Evolutionary conservation across 441 rosid species (phyloP), one percentile per base, ranked within the genome.

Genomic region (Theobroma grandiflorum): DNA sequence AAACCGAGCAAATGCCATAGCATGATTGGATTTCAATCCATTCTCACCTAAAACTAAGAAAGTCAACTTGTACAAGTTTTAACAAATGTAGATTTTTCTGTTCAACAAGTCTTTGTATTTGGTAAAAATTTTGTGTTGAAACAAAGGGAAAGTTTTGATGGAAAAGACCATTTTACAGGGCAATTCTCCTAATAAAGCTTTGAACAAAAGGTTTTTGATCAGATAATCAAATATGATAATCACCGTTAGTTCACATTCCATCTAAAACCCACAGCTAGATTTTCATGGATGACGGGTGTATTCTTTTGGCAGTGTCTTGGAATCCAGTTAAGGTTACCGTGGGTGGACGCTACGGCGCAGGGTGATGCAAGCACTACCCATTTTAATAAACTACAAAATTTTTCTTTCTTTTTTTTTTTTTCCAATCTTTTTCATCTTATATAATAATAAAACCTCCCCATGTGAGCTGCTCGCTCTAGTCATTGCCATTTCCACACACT

Each of bases 281-380:
- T 71, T 31, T 52, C 75, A 71, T 71, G 75, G 75, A 50, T 71
- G 75, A 71, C 45, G 75, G 75, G 62, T 71, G 75, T 38, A 38
- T 38, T 72, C 10, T 58, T 26, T 72, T 33, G 22, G 26, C 8
- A 72, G 5, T 52, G 61, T 72, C 61, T 52, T 72, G 31, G 50
- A 33, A n/a, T 50, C 31, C 75, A 71, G 75, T 72, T 50, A 52
- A 45, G 43, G 43, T 33, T 50, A 50, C 31, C 31, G 31, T 26
- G 31, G 31, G 75, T 72, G 75, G 75, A 52, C 5, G 64, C 49
- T 40, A 42, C 6, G 6, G 47, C 26, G 42, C 18, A 12, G n/a
- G 47, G 33, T 65, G 26, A 38, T 38, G 26, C 70, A 18, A 38
- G 3, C 12, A 18, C 47, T n/a, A 40, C 71, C 49, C 6, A 4